These are phyloP conservation scores for Tremella yokohamensis DNA, from an alignment of 768 basidiomycete genomes.

Conservation along the genomic window DNA sequence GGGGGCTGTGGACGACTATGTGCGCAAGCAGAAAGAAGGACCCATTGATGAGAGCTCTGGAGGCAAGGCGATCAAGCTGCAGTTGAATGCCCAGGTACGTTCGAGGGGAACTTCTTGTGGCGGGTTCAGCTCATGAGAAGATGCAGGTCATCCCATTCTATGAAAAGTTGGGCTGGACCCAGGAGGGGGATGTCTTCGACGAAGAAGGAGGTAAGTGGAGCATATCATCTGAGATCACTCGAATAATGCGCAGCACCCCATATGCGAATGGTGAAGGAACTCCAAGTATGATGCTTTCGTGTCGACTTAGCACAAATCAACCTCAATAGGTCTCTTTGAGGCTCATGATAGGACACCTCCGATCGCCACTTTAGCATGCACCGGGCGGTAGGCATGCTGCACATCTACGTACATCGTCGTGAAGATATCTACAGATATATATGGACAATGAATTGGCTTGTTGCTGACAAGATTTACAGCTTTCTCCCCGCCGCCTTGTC, in stretches of 20 bases:
- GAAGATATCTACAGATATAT: too few species aligned
- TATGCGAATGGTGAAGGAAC: constrained; percentile 16
- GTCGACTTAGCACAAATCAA: too few species aligned
- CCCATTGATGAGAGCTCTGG: background rate
- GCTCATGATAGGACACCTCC: too few species aligned
- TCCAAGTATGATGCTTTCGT: too few species aligned
- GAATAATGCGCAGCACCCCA: background rate
- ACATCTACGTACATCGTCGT: too few species aligned
- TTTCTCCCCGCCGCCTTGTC: constrained; percentile 23
- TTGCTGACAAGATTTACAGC: background rate
- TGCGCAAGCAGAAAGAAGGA: background rate
- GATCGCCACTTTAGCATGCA: too few species aligned
- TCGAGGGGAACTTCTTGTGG: background rate
- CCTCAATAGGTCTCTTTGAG: too few species aligned
- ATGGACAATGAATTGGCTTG: too few species aligned
- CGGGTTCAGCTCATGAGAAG: constrained; percentile 7
- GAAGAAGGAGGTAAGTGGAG: constrained; percentile 46
- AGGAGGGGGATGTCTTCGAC: constrained; percentile 40
- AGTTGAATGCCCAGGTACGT: constrained; percentile 33
- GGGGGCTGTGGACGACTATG: constrained; percentile 13
- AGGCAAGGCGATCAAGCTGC: constrained; percentile 13
- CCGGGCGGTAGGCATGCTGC: too few species aligned
- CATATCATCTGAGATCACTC: background rate
- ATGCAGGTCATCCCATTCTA: constrained; percentile 44
- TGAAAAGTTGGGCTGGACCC: constrained; percentile 37